Evolutionary conservation across 352 stramenopile genomes (phyloP).

Genomic region (Phytophthora palmivora): DNA sequence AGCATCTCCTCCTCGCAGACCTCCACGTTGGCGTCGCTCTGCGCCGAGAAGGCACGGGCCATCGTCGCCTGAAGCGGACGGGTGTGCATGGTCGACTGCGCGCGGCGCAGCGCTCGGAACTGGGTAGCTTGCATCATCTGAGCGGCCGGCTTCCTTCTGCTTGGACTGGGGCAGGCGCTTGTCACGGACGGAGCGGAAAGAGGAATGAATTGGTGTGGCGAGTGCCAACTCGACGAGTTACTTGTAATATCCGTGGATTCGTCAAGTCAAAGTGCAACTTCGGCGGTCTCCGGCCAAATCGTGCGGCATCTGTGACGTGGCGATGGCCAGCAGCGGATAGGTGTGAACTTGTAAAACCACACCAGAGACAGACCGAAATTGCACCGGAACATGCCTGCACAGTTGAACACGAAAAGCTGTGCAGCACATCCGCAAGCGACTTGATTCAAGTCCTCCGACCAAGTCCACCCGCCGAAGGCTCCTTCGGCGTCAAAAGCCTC

Average conservation of each 20-base stretch:
- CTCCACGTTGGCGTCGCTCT: constrained; percentile 43
- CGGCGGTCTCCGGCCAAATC: constrained; percentile 31
- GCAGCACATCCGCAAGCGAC: constrained; percentile 27
- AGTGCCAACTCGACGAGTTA: background rate
- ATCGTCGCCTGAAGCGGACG: constrained; percentile 41
- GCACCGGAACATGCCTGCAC: constrained; percentile 21
- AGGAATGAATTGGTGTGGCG: constrained; percentile 26
- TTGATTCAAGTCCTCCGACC: constrained; percentile 11
- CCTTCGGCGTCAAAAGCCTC: background rate
- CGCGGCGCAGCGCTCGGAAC: constrained; percentile 59
- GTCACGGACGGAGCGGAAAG: constrained; percentile 26
- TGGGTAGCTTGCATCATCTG: constrained; percentile 70
- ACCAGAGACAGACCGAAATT: constrained; percentile 28
- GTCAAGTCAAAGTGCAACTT: constrained; percentile 22
- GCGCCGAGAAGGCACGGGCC: constrained; percentile 52
- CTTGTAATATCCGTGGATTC: background rate
- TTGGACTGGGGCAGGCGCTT: constrained; percentile 27
- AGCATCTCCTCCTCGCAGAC: constrained; percentile 55
- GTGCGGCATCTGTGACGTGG: constrained; percentile 26
- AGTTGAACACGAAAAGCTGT: constrained; percentile 29
- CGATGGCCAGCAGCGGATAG: constrained; percentile 21
- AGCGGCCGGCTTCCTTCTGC: constrained; percentile 22
- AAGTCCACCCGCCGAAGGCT: constrained; percentile 6
- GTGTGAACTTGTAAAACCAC: constrained; percentile 19
- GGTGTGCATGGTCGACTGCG: constrained; percentile 36